Conservation (phyloP, 306 rosid genomes). For the Castanopsis chinensis region DNA sequence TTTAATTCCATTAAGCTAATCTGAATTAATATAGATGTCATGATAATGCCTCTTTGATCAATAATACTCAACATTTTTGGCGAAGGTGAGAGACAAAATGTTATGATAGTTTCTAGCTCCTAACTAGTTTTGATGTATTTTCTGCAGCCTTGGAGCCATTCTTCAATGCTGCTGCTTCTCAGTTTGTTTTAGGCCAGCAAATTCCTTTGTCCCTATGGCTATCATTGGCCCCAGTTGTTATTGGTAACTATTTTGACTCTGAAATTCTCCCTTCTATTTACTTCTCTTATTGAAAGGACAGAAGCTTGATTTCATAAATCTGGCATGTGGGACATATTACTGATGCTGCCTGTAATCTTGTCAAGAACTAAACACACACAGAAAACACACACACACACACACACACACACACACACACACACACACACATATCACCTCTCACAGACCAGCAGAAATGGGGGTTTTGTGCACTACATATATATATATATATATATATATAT, state of each 20-base stretch:
- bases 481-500: no score
- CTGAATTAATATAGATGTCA: background rate
- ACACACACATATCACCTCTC: no score
- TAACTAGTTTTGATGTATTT: background rate
- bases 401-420: background rate
- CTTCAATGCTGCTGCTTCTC: constrained; percentile 95
- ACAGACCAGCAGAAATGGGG: no score
- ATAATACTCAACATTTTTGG: background rate
- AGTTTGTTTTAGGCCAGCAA: constrained; percentile 80
- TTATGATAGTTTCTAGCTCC: background rate
- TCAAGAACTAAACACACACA: background rate
- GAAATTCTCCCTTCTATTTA: background rate
- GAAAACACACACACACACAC: background rate
- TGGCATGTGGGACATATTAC: background rate
- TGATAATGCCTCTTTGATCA: background rate
- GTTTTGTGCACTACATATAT: no score
- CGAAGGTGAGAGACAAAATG: background rate
- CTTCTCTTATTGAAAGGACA: background rate
- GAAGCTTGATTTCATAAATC: background rate
- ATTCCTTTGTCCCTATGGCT: constrained; percentile 83
- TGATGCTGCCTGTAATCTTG: background rate
- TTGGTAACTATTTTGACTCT: constrained; percentile 48
- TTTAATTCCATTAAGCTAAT: background rate
- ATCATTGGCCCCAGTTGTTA: constrained; percentile 88
- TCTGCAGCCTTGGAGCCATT: constrained; percentile 89